A percentile compares a stretch with the other conserved stretches of the same genome.
These are phyloP conservation scores for Limnomonas spitsbergensis DNA, from an alignment of 139 green algal species.

Conservation along the genomic window DNA sequence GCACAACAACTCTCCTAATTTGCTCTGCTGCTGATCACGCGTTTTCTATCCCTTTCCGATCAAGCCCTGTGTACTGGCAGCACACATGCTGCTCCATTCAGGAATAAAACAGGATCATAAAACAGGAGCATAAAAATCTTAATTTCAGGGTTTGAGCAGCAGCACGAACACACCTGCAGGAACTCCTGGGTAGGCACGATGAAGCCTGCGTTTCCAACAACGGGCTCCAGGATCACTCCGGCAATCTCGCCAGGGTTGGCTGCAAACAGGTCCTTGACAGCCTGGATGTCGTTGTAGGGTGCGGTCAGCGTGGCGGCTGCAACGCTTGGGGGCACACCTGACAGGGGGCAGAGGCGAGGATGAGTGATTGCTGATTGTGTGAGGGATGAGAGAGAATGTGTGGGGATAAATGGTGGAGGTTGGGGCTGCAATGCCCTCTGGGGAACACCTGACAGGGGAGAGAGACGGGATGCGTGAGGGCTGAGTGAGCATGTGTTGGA, in stretches of 20 bases:
- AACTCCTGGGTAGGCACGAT: constrained; percentile 91
- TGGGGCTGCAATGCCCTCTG: too few species aligned
- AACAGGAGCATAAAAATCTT: too few species aligned
- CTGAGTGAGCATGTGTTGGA: too few species aligned
- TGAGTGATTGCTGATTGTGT: background rate
- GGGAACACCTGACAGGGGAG: too few species aligned
- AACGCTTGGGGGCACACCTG: constrained; percentile 50
- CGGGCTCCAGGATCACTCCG: constrained; percentile 94
- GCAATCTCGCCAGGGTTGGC: constrained; percentile 96
- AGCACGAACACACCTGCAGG: constrained; percentile 55
- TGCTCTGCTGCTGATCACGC: too few species aligned
- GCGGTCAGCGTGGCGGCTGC: constrained; percentile 60
- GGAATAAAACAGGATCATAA: too few species aligned
- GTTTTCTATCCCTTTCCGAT: too few species aligned
- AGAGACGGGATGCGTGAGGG: too few species aligned
- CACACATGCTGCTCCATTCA: too few species aligned
- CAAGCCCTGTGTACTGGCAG: too few species aligned
- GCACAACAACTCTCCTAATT: too few species aligned
- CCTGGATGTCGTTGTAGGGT: constrained; percentile 76
- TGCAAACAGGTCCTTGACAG: constrained; percentile 75
- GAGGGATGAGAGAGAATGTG: background rate
- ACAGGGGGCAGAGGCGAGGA: background rate
- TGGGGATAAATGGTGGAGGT: background rate
- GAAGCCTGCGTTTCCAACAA: constrained; percentile 96
- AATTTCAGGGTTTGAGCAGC: too few species aligned